These are phyloP conservation scores for Dalechampia spathulata DNA, from an alignment of 441 rosid species.

Conservation along the genomic window DNA sequence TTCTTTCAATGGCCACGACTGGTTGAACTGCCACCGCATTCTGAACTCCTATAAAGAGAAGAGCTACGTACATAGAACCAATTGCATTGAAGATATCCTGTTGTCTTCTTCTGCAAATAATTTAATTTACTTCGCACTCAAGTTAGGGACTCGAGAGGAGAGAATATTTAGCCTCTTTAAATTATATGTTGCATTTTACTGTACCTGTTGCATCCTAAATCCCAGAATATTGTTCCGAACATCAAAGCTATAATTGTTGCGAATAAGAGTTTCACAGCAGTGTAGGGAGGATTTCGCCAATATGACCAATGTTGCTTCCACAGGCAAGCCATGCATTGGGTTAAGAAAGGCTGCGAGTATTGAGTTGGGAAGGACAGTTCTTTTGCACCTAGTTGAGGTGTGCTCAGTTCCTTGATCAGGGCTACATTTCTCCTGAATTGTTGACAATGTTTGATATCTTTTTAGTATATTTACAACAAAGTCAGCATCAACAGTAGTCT, in stretches of 20 bases:
- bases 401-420: constrained; percentile 39
- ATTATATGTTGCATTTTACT: neutral
- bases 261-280: constrained; percentile 42
- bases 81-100: constrained; percentile 72
- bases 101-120: constrained; percentile 31
- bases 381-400: constrained; percentile 33
- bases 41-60: constrained; percentile 57
- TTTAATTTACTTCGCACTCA: neutral
- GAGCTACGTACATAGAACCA: constrained; percentile 74
- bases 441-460: constrained; percentile 1
- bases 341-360: constrained; percentile 39
- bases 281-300: constrained; percentile 54
- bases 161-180: neutral
- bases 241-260: constrained; percentile 40
- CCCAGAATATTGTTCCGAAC: constrained; percentile 65
- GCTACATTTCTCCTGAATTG: constrained; percentile 49
- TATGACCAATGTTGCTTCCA: constrained; percentile 59
- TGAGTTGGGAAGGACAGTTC: constrained; percentile 41
- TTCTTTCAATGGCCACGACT: constrained; percentile 65
- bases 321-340: constrained; percentile 49
- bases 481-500: neutral
- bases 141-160: neutral
- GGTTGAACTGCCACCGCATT: constrained; percentile 64
- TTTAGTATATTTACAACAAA: neutral
- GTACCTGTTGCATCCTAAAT: constrained; percentile 46